Conservation (phyloP, 805 yeast genomes). For the Nakazawaea peltata region DNA sequence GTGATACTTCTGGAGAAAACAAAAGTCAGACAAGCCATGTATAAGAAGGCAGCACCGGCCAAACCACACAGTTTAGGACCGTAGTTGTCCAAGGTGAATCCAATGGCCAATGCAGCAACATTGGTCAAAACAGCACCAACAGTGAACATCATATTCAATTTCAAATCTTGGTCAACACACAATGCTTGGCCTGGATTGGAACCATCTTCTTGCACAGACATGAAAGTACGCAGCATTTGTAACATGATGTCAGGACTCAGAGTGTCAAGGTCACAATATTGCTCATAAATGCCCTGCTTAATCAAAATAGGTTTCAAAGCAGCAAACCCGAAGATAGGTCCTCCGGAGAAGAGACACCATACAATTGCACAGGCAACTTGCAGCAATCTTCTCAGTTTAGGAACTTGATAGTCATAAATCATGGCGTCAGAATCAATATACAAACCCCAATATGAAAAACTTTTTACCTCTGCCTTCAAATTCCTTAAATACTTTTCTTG, state of each 20-base stretch:
- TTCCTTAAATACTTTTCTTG: too few species aligned
- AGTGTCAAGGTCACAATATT: slow-evolving; percentile 25
- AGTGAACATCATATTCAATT: slow-evolving; percentile 50
- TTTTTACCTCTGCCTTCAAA: too few species aligned
- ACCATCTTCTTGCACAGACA: slow-evolving; percentile 9
- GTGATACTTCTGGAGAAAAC: slow-evolving; percentile 26
- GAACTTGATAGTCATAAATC: slow-evolving; percentile 8
- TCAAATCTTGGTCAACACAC: slow-evolving; percentile 46
- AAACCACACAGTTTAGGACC: slow-evolving; percentile 50
- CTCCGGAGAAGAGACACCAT: slow-evolving; percentile 51
- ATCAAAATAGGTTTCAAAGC: slow-evolving; percentile 48
- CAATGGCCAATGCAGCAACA: slow-evolving; percentile 43
- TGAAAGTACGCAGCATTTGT: slow-evolving; percentile 6
- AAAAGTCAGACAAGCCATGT: slow-evolving; percentile 36
- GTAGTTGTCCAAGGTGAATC: slow-evolving; percentile 36
- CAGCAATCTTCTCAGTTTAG: slow-evolving; percentile 19
- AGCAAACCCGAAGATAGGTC: slow-evolving; percentile 54
- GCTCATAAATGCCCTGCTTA: slow-evolving; percentile 38
- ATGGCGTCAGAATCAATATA: too few species aligned
- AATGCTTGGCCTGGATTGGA: slow-evolving; percentile 20
- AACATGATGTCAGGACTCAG: slow-evolving; percentile 5
- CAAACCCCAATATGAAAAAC: too few species aligned
- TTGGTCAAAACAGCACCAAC: slow-evolving; percentile 50
- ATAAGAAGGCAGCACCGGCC: slow-evolving; percentile 39
- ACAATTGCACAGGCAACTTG: slow-evolving; percentile 43